Percentiles rank a stretch among this genome's conserved stretches.
These are phyloP conservation scores for Fusarium incarnatum DNA, from an alignment of 2,329 filamentous ascomycete genomes.

Conservation along the genomic window DNA sequence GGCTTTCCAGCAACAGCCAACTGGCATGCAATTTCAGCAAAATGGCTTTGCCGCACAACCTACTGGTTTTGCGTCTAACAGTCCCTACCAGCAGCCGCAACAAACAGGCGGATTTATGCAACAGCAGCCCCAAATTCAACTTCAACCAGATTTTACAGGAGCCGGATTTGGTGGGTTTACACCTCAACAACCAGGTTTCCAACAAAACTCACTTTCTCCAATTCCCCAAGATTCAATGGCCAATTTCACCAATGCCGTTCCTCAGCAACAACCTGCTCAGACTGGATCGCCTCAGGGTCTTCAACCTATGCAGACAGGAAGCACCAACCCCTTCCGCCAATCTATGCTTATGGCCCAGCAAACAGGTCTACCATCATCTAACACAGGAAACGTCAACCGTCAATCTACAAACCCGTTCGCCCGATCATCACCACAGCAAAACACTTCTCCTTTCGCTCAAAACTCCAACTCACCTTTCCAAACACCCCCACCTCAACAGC, in stretches of 20 bases:
- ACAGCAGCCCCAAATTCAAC: conserved; percentile 53
- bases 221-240: conserved; percentile 67
- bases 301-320: conserved; percentile 52
- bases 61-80: conserved; percentile 46
- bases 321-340: conserved; percentile 92
- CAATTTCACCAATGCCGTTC: conserved; percentile 50
- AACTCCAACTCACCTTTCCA: conserved; percentile 58
- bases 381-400: conserved; percentile 60
- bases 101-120: conserved; percentile 34
- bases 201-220: conserved; percentile 63
- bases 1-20: conserved; percentile 49
- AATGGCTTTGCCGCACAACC: conserved; percentile 51
- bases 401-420: conserved; percentile 91
- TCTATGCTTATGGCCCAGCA: conserved; percentile 79
- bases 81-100: conserved; percentile 53
- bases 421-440: conserved; percentile 67
- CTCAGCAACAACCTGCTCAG: conserved; percentile 39
- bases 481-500: conserved; percentile 52
- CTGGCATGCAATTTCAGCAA: conserved; percentile 42
- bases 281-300: conserved; percentile 40
- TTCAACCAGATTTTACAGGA: conserved; percentile 69
- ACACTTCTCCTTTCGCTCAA: conserved; percentile 51
- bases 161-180: conserved; percentile 88
- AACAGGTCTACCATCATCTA: conserved; percentile 62
- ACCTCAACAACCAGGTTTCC: conserved; percentile 67